A percentile compares a stretch with the other conserved stretches of the same genome.
phyloP scores from a whole-genome alignment of 345 rosid genomes.

The Brassica rapa region DNA sequence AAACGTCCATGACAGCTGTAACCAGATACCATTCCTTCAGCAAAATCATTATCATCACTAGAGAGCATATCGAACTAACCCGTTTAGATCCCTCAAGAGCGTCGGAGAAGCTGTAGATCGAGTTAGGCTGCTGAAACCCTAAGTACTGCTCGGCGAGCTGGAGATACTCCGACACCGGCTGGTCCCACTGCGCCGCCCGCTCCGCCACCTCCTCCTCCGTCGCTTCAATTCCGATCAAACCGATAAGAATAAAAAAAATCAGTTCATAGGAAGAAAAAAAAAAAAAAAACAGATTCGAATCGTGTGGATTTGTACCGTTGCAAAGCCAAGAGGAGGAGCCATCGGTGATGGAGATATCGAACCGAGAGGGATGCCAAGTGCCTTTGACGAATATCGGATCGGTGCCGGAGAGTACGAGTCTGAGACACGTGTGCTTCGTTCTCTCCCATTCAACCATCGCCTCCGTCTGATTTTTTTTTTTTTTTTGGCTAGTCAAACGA shows the following conservation, averaged over 20 bases:
- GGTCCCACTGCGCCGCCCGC: constrained; percentile 90
- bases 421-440: constrained; percentile 69
- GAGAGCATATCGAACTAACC: constrained; percentile 41
- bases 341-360: constrained; percentile 76
- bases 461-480: not conserved
- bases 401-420: constrained; percentile 48
- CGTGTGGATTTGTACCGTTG: constrained; percentile 44
- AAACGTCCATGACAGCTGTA: constrained; percentile 88
- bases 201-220: constrained; percentile 73
- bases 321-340: constrained; percentile 80
- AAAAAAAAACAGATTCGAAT: not conserved
- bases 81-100: constrained; percentile 70
- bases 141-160: constrained; percentile 71
- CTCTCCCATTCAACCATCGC: constrained; percentile 41
- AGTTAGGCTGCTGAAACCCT: constrained; percentile 75
- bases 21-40: not conserved
- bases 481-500: not conserved
- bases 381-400: constrained; percentile 73
- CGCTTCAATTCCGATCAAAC: constrained; percentile 42
- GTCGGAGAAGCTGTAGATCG: constrained; percentile 72
- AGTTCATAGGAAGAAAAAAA: not conserved
- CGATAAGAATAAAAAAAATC: not conserved
- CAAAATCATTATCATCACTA: not conserved
- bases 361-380: constrained; percentile 61
- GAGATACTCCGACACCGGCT: constrained; percentile 64